Base-by-base conservation (phyloP, 805 yeast genomes). In the Yamadazyma scolyti region DNA sequence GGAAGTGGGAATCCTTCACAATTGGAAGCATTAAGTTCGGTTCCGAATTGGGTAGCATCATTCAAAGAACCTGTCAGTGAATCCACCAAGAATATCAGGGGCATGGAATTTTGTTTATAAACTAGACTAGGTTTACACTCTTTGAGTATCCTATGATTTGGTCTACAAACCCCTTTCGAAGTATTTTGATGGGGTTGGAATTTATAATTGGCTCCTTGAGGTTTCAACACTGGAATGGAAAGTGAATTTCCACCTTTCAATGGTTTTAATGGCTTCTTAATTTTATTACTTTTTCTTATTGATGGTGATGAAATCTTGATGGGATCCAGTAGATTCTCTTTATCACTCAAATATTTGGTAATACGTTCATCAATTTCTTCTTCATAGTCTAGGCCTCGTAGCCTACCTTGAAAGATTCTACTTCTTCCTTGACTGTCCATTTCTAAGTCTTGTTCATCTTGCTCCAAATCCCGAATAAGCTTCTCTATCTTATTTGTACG, bases 31-130 rank as follows among this genome's bases (percentile, higher is more conserved):
- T 79, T 79, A 34, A 79, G 61, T 48, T 79, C 84, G 1, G 86
- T 79, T 2, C 83, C 87, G 52, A 73, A 79, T 42, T 68, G 72
- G 3, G 85, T 79, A 7, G 85, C 84, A 45, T 79, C 85, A 40
- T 68, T 70, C 10, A 76, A 46, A 34, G 60, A 61, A 0, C 84
- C 83, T 22, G 79, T 75, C 47, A 77, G 71, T 5, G 83, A 68
- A 41, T 78, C 80, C 18, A 79, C 83, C 26, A 78, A 55, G 43
- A 69, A 65, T 27, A 75, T 75, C 19, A 49, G 35, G n/a, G 31
- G 30, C 8, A 8, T 7, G 6, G 24, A 9, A 14, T 42, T 22
- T n/a, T 43, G 34, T 16, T 40, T 35, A 29, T 45, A 37, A 32
- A 50, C 52, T 14, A 63, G 41, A 16, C 53, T 42, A 6, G 77